phyloP scores from a whole-genome alignment of 2,329 filamentous ascomycete species.

The Alternaria ethzedia region DNA sequence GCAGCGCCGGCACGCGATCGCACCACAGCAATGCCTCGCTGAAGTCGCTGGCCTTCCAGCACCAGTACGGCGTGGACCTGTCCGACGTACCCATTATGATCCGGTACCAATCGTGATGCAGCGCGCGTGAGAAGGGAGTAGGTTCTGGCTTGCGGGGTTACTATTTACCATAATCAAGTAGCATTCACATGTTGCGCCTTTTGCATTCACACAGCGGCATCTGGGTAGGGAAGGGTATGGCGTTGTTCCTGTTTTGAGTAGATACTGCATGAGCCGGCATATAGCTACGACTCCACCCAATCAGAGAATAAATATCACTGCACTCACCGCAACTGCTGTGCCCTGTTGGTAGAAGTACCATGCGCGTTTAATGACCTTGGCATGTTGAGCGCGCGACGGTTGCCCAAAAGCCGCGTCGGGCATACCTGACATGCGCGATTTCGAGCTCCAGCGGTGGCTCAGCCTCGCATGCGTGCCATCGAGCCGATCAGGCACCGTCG shows the following conservation, averaged over 20 bases:
- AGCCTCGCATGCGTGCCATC: conserved; percentile 11
- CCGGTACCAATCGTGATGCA: conserved; percentile 39
- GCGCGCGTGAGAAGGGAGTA: conserved; percentile 11
- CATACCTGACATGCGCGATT: conserved; percentile 11
- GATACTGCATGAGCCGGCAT: conserved; percentile 12
- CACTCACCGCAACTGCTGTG: background rate
- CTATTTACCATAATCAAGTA: background rate
- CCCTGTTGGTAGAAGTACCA: background rate
- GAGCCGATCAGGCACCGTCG: conserved; percentile 13
- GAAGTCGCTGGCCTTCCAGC: conserved; percentile 38
- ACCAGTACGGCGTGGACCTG: conserved; percentile 41
- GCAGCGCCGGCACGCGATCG: conserved; percentile 46
- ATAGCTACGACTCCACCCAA: conserved; percentile 9
- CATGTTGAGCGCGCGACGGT: background rate
- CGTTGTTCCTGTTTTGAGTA: conserved; percentile 18
- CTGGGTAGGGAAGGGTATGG: conserved; percentile 7
- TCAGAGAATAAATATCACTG: conserved; percentile 11
- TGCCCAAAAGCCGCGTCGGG: background rate
- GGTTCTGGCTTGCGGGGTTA: conserved; percentile 4
- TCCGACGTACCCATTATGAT: conserved; percentile 41
- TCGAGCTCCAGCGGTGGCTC: conserved; percentile 3
- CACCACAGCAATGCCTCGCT: conserved; percentile 37
- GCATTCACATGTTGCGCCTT: conserved; percentile 1
- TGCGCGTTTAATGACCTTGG: background rate
- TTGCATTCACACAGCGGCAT: conserved; percentile 18